Conservation (phyloP, 805 yeast species). For the Saturnispora bothae region DNA sequence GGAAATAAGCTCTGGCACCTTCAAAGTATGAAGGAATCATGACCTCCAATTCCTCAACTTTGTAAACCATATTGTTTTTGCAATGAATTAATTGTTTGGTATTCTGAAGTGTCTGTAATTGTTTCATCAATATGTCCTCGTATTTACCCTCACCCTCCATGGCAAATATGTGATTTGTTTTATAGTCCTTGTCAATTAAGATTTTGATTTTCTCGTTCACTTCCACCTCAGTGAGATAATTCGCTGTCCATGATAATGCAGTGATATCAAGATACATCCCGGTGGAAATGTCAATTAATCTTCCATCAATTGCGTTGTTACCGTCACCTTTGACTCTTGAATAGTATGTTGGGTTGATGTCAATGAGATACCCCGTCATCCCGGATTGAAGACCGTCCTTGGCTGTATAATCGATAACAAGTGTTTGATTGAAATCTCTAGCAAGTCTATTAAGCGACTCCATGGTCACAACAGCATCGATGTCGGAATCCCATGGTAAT, state of each 20-base stretch:
- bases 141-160: slow-evolving; percentile 39
- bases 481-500: slow-evolving; percentile 53
- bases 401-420: slow-evolving; percentile 32
- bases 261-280: slow-evolving; percentile 38
- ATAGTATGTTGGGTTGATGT: slow-evolving; percentile 27
- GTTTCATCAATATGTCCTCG: slow-evolving; percentile 3
- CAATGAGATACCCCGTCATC: slow-evolving; percentile 24
- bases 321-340: slow-evolving; percentile 34
- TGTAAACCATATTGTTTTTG: slow-evolving; percentile 46
- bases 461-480: slow-evolving; percentile 53
- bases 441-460: slow-evolving; percentile 34
- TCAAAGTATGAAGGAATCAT: slow-evolving; percentile 47
- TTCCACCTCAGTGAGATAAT: slow-evolving; percentile 8
- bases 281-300: slow-evolving; percentile 41
- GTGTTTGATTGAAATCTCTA: slow-evolving; percentile 36
- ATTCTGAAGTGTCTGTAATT: slow-evolving; percentile 25
- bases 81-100: slow-evolving; percentile 21
- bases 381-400: slow-evolving; percentile 18
- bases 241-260: slow-evolving; percentile 23
- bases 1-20: slow-evolving; percentile 41
- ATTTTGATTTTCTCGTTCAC: slow-evolving; percentile 6
- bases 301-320: slow-evolving; percentile 42
- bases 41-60: slow-evolving; percentile 40
- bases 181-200: slow-evolving; percentile 14
- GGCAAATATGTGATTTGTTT: slow-evolving; percentile 11